These are phyloP conservation scores for Paramecium bursaria DNA, from an alignment of 73 alveolate genomes.

Conservation along the genomic window DNA sequence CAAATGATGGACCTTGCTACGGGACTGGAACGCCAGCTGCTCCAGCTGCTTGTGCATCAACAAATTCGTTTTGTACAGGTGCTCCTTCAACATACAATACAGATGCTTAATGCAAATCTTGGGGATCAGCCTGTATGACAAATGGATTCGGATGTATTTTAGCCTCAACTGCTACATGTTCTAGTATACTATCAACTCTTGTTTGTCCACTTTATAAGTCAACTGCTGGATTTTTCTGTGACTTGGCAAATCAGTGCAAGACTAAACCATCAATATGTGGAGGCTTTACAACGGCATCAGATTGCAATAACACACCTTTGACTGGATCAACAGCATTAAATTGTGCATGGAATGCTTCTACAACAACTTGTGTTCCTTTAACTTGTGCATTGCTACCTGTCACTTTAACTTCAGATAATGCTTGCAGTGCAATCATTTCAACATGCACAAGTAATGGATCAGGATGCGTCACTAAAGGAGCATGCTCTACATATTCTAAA, in stretches of 20 bases:
- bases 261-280: constrained; percentile 1
- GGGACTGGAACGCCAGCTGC: neutral
- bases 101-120: neutral
- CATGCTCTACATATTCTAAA: neutral
- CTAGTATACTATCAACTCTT: neutral
- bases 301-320: constrained; percentile 47
- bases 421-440: neutral
- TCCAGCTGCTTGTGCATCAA: neutral
- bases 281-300: neutral
- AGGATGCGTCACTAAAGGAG: constrained; percentile 20
- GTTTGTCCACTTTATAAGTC: too few relatives aligned
- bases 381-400: constrained; percentile 13
- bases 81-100: neutral
- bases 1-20: neutral
- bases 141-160: constrained; percentile 7
- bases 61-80: neutral
- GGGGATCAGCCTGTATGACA: neutral
- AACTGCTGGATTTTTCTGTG: neutral
- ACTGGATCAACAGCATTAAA: too few relatives aligned
- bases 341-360: constrained; percentile 62
- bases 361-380: neutral
- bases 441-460: constrained; percentile 30
- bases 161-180: neutral
- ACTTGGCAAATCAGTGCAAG: constrained; percentile 2
- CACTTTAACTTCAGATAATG: neutral